Base-by-base conservation (phyloP, 1,284 basidiomycete species). In the Meripilus lineatus region DNA sequence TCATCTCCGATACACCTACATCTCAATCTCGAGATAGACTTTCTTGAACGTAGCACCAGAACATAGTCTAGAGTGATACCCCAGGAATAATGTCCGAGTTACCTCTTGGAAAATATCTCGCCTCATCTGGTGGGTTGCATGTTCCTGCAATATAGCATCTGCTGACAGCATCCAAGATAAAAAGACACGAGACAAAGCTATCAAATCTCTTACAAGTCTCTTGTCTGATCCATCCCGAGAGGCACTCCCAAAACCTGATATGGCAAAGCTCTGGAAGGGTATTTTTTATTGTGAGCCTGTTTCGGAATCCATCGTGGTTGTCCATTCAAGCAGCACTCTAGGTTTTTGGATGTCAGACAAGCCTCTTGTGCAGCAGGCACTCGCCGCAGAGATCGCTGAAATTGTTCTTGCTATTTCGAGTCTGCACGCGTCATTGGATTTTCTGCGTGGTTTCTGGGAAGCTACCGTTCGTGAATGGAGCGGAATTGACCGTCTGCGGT, bases 311-410 rank as follows among this genome's bases (percentile, higher is more conserved):
- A 5, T 32, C 11, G 15, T 5, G 15, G 5, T 23, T 46, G 25
- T 40, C 25, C 11, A 23, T 32, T 33, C 38, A 10, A 32, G 17
- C 30, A 22, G 23, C 5, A 21, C 38, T 4, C 1, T 46, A 94
- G 92, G 93, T 59, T 98, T 95, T 66, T 99, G 94, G 94, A 98
- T 98, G 93, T 97, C 93, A 3, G 95, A 99, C 69, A 99, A 99
- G 64, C 94, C 95, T 5, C 74, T 95, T 3, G 86, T 99, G 4
- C 95, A 99, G 62, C 96, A 99, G 64, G 83, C 83, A 3, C 77
- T 99, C 5, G 93, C 95, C 0, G 71, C 74, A 7, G 90, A 95
- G 56, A 69, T 99, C 20, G 84, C 95, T 8, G 81, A 91, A 47
- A 72, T 98, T 26, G 57, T 92, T 4, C 67, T 96, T 24, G 74